Base-by-base conservation (phyloP, 192 early-diverging fungal genomes). In the Dimargaris verticillata region DNA sequence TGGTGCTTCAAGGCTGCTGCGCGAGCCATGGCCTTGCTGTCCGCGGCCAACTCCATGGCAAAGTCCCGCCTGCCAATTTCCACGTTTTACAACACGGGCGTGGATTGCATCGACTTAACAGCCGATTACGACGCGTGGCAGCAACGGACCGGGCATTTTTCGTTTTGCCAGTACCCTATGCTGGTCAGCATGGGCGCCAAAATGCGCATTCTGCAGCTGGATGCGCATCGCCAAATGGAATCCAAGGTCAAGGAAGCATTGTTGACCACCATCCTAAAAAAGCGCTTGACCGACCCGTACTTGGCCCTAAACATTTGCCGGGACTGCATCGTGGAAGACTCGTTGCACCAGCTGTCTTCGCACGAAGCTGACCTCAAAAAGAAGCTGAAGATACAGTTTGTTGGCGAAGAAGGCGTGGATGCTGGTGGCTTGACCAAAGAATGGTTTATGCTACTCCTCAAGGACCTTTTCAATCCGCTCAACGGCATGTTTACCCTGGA, bases 391-490 rank as follows among this genome's bases (percentile, higher is more conserved):
- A 86, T 97, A 45, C 80, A 88, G 63, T 97, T 97, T 80, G 77
- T 87, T 29, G 93, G 84, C 5, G 93, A 97, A 71, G 92, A 92
- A 52, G 94, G 92, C 5, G 80, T 98, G 6, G 93, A 96, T 72
- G 92, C 87, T n/a, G 95, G 95, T 44, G 95, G 95, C 0, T 70
- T 98, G 24, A 82, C 91, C 38, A 98, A 98, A 60, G 95, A 98
- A 57, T 98, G 95, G 95, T 95, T 98, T 63, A 74, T 95, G 60
- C 77, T 98, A 41, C 78, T 98, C 14, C 79, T 95, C 6, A 78
- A 91, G 14, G 85, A 94, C 41, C 73, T 98, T 26, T 91, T 98
- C 78, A 92, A 93, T 75, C 88, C 89, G 18, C 76, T 91, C 59
- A 92, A 88, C 68, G 93, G 93, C 50, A 83, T 89, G 84, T 87